phyloP scores from a whole-genome alignment of 2,329 filamentous ascomycete genomes.

The Gnomoniopsis sp. region DNA sequence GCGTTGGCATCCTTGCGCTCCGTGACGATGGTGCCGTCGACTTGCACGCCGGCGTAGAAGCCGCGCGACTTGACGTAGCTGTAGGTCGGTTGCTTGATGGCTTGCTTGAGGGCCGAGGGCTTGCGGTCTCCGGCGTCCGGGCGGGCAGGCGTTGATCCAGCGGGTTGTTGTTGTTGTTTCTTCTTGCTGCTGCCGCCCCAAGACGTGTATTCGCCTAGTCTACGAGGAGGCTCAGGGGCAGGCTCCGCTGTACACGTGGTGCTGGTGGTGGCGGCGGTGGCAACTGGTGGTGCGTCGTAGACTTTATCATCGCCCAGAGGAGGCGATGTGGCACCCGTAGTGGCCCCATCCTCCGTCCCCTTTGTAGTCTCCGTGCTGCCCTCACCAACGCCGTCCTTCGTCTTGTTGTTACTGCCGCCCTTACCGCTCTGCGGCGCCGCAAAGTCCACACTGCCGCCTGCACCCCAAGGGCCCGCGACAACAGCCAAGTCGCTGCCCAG shows the following conservation, averaged over 20 bases:
- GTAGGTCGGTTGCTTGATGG: constrained; percentile 42
- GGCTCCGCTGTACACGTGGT: too few species aligned
- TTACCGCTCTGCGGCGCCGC: constrained; percentile 25
- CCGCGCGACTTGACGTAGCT: constrained; percentile 84
- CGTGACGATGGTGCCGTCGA: constrained; percentile 83
- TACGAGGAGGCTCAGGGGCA: not conserved
- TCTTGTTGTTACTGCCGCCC: constrained; percentile 13
- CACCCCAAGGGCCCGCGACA: constrained; percentile 65
- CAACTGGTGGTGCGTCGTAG: constrained; percentile 19
- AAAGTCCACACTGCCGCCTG: constrained; percentile 70
- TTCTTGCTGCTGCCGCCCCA: not conserved
- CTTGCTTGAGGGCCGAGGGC: constrained; percentile 25
- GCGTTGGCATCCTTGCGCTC: constrained; percentile 87
- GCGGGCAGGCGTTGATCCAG: not conserved
- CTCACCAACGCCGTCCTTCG: not conserved
- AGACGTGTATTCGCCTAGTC: constrained; percentile 31
- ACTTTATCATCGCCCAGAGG: constrained; percentile 4
- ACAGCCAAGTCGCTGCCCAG: constrained; percentile 77
- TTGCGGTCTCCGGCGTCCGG: constrained; percentile 18
- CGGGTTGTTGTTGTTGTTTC: too few species aligned
- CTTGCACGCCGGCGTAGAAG: constrained; percentile 80
- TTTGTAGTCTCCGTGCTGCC: constrained; percentile 5
- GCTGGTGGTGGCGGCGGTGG: constrained; percentile 30
- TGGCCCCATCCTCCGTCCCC: constrained; percentile 11
- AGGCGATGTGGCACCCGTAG: not conserved